Conservation (phyloP, 139 green algal genomes). For the Bryopsis sp. region DNA sequence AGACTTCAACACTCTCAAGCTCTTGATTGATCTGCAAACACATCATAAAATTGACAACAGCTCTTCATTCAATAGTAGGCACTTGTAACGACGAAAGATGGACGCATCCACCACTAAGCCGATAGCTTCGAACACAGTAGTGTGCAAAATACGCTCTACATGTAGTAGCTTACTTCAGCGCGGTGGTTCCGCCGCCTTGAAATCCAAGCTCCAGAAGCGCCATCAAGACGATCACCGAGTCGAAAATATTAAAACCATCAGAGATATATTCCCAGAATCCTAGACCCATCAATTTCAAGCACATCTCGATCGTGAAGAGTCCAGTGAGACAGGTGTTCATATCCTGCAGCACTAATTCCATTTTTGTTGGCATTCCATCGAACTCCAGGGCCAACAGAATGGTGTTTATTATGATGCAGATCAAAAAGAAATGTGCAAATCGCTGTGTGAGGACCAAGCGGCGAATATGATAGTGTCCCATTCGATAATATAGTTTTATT, state of each 20-base stretch:
- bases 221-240: constrained; percentile 47
- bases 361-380: constrained; percentile 39
- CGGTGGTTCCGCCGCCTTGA: background rate
- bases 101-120: too few relatives aligned
- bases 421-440: constrained; percentile 57
- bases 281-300: constrained; percentile 52
- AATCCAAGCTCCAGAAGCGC: constrained; percentile 12
- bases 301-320: constrained; percentile 56
- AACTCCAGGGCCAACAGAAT: constrained; percentile 58
- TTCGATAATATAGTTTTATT: too few relatives aligned
- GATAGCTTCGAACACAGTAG: too few relatives aligned
- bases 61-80: too few relatives aligned
- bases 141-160: too few relatives aligned
- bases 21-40: constrained; percentile 29
- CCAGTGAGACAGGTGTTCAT: constrained; percentile 51
- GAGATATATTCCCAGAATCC: constrained; percentile 43
- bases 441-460: constrained; percentile 26
- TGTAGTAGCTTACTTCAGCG: too few relatives aligned
- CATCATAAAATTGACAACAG: too few relatives aligned
- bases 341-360: constrained; percentile 23
- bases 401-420: constrained; percentile 56
- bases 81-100: too few relatives aligned
- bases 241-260: constrained; percentile 71
- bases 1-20: constrained; percentile 43
- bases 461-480: too few relatives aligned